phyloP scores from a whole-genome alignment of 495 filamentous ascomycete species.

The Neurospora sp. region DNA sequence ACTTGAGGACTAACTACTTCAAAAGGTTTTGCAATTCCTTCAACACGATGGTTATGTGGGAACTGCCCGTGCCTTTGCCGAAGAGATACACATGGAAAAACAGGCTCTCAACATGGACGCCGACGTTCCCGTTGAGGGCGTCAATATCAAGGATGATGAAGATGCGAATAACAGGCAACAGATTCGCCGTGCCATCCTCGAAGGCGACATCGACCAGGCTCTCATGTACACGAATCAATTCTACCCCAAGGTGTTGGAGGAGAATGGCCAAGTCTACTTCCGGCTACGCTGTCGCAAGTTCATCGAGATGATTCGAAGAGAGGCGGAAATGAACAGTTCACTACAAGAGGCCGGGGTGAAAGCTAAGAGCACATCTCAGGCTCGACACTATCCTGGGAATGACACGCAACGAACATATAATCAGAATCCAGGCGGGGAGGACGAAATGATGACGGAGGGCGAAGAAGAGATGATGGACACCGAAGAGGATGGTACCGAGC shows the following conservation, averaged over 20 bases:
- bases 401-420: background rate
- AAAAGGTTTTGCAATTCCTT: slow-evolving; percentile 73
- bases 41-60: slow-evolving; percentile 97
- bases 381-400: slow-evolving; percentile 6
- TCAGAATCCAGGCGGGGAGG: slow-evolving; percentile 44
- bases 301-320: slow-evolving; percentile 87
- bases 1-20: slow-evolving; percentile 6
- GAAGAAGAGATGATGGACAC: slow-evolving; percentile 15
- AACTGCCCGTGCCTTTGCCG: slow-evolving; percentile 77
- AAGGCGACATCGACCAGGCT: slow-evolving; percentile 88
- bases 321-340: slow-evolving; percentile 53
- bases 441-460: slow-evolving; percentile 64
- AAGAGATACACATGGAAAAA: slow-evolving; percentile 69
- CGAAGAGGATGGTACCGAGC: slow-evolving; percentile 30
- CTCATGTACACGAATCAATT: slow-evolving; percentile 68
- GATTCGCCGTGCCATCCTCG: slow-evolving; percentile 80
- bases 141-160: slow-evolving; percentile 70
- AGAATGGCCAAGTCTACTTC: slow-evolving; percentile 87
- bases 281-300: slow-evolving; percentile 85
- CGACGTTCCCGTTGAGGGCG: slow-evolving; percentile 43
- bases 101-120: slow-evolving; percentile 49
- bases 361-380: slow-evolving; percentile 4
- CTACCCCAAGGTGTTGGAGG: slow-evolving; percentile 71
- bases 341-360: slow-evolving; percentile 20
- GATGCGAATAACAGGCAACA: slow-evolving; percentile 75